Evolutionary conservation across 2,329 filamentous ascomycete genomes (phyloP), one percentile per base, ranked within the genome.

Genomic region (Trichoderma arundinaceum): DNA sequence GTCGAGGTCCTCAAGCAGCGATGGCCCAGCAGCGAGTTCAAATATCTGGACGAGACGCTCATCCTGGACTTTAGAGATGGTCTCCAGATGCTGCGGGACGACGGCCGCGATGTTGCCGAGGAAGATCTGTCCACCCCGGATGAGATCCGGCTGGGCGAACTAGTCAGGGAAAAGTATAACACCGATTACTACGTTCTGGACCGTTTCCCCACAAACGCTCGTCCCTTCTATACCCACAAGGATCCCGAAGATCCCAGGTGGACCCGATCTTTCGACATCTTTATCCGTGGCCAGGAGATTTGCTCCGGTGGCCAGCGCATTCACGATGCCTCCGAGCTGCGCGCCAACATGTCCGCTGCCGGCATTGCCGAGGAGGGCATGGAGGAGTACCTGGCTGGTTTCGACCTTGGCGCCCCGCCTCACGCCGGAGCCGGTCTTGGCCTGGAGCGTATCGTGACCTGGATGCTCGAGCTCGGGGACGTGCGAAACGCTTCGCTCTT

Each of bases 201-300:
- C 83, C 96, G 96, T 74, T 97, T 97, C 81, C 94, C 94, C 0
- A 82, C 87, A 22, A 89, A 88, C 7, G 94, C 92, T 2, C 87
- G 94, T 49, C 94, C 94, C 0, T 97, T 97, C 79, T 97, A 97
- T 74, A 92, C 94, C 1, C 94, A 96, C 86, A 90, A 90, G 33
- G 92, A 96, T 68, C 85, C 89, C 1, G 82, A 89, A 15, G 87
- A 96, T 72, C 82, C 86, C 12, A 83, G 85, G 39, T 87, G 88
- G 75, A 97, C 94, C 58, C 96, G 96, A 75, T 96, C 94, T 0
- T 97, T 97, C 72, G 94, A 97, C 75, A 96, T 97, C 66, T 97
- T 97, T 79, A 85, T 97, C 49, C 90, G 94, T 35, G 94, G 94
- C 0, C 94, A 97, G 74, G 94, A 97, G 76, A 95, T 97, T 65